These are phyloP conservation scores for Dactylella cylindrospora DNA, from an alignment of 2,329 filamentous ascomycete genomes.

Conservation along the genomic window DNA sequence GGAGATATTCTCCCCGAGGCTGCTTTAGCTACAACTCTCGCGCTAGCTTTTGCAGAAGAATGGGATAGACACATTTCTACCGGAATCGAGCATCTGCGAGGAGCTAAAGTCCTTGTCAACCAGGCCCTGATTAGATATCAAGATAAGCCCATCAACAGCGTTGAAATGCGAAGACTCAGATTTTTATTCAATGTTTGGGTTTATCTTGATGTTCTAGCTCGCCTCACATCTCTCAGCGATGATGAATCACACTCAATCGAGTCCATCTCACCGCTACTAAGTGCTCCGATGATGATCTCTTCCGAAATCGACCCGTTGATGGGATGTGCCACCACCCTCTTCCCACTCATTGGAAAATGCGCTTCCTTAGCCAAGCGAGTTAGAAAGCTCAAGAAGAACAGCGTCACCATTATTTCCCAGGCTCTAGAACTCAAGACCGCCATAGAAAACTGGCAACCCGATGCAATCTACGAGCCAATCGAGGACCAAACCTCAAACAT, in stretches of 20 bases:
- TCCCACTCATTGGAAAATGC: constrained; percentile 67
- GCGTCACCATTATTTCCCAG: constrained; percentile 61
- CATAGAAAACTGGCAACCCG: constrained; percentile 64
- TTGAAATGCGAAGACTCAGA: constrained; percentile 60
- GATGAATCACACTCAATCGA: constrained; percentile 53
- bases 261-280: constrained; percentile 35
- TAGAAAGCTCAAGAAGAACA: constrained; percentile 59
- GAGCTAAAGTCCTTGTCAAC: constrained; percentile 65
- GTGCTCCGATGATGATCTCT: constrained; percentile 53
- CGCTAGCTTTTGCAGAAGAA: constrained; percentile 68
- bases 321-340: constrained; percentile 68
- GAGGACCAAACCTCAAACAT: constrained; percentile 65
- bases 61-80: constrained; percentile 71
- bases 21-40: constrained; percentile 69
- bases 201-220: constrained; percentile 72
- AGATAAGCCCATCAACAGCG: constrained; percentile 53
- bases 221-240: constrained; percentile 65
- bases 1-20: constrained; percentile 63
- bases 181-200: constrained; percentile 72
- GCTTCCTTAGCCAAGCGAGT: constrained; percentile 67
- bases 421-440: constrained; percentile 64
- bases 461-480: constrained; percentile 61
- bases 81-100: constrained; percentile 69
- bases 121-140: constrained; percentile 60
- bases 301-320: constrained; percentile 68